Evolutionary conservation across 2,329 filamentous ascomycete species (phyloP).

Genomic region (Gaeumannomyces sp.): DNA sequence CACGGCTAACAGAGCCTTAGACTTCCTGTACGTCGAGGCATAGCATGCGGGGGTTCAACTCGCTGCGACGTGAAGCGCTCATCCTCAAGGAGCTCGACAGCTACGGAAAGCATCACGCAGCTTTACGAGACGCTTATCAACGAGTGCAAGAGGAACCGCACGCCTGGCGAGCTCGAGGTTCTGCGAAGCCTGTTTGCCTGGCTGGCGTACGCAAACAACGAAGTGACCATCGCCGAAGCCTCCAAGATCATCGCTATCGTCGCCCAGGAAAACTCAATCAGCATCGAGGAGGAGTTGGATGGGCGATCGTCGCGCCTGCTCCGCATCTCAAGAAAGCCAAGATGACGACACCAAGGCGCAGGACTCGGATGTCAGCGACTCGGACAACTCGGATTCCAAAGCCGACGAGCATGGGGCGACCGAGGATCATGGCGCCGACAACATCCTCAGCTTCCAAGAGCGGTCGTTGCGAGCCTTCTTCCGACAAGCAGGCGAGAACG

Average conservation of each 20-base stretch:
- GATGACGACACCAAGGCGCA: conserved; percentile 1
- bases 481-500: background rate
- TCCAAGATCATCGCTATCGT: conserved; percentile 9
- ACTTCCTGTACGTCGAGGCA: conserved; percentile 11
- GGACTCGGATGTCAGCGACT: background rate
- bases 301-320: conserved; percentile 9
- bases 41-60: conserved; percentile 10
- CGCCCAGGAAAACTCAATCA: conserved; percentile 9
- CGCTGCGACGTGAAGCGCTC: conserved; percentile 6
- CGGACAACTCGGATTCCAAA: background rate
- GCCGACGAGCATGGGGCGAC: background rate
- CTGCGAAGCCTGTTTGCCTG: conserved; percentile 12
- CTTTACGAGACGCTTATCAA: conserved; percentile 10
- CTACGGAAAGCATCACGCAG: background rate
- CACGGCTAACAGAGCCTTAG: background rate
- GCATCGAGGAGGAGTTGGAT: conserved; percentile 12
- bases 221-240: conserved; percentile 9
- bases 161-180: conserved; percentile 2
- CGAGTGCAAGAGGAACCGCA: conserved; percentile 11
- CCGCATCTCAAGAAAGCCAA: conserved; percentile 7
- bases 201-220: conserved; percentile 11
- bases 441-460: conserved; percentile 13
- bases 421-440: conserved; percentile 10
- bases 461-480: conserved; percentile 13
- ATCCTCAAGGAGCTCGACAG: conserved; percentile 10